Evolutionary conservation across 345 rosid species (phyloP).

Genomic region (Citrus mangshanensis): DNA sequence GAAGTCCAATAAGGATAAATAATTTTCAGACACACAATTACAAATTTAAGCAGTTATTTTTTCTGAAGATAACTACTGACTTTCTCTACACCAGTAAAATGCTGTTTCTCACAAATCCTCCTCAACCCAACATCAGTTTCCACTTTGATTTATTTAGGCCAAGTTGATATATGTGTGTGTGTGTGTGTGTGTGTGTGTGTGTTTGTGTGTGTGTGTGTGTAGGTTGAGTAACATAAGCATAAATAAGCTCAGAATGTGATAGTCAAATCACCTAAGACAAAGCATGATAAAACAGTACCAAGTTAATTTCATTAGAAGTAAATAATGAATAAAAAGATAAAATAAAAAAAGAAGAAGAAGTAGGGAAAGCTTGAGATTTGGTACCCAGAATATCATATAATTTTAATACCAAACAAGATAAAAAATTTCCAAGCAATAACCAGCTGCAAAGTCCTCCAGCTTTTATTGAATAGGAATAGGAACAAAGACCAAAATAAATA

Average conservation of each 20-base stretch:
- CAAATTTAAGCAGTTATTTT: neutral
- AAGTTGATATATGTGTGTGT: neutral
- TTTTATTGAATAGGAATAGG: neutral
- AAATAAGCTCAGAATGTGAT: neutral
- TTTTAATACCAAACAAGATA: neutral
- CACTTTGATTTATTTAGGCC: neutral
- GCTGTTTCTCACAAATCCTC: neutral
- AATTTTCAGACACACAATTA: neutral
- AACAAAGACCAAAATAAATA: neutral
- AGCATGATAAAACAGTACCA: neutral
- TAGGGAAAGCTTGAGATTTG: neutral
- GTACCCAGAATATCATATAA: neutral
- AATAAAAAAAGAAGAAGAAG: neutral
- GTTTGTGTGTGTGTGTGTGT: too few relatives aligned
- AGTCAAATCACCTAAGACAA: neutral
- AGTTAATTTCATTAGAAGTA: neutral
- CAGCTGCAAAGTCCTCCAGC: neutral
- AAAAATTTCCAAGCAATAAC: slow-evolving; percentile 1
- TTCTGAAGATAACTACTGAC: neutral
- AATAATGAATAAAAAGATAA: too few relatives aligned
- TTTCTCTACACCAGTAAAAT: neutral
- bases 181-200: too few relatives aligned
- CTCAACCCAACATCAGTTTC: neutral
- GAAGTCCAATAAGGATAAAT: neutral
- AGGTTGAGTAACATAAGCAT: neutral